Evolutionary conservation across 2,329 filamentous ascomycete species (phyloP), one percentile per base, ranked within the genome.

Genomic region (Onygena corvina): DNA sequence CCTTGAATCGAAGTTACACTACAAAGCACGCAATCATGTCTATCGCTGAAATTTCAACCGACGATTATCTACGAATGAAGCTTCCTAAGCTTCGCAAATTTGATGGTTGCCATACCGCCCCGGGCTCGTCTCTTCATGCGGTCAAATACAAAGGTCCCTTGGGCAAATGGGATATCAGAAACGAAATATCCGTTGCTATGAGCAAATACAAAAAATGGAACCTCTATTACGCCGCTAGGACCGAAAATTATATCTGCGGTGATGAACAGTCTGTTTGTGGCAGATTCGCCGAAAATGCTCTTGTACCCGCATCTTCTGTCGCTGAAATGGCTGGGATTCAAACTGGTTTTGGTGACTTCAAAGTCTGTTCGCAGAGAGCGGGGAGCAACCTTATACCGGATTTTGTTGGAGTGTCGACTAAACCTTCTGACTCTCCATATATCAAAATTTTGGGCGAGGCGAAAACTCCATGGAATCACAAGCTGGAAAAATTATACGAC

Each of bases 401-500:
- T 27, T 40, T 46, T 40, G 50, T 52, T 12, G 50, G 16, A 1
- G n/a, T n/a, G 31, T 49, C n/a, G 14, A 25, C 7, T 44, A 16
- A 21, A 12, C n/a, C 21, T 18, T 34, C 18, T 23, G 20, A 38
- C 16, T 20, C 8, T 6, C 48, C 36, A 4, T 20, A 25, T 2
- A 35, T 54, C 34, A 5, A n/a, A 2, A 6, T 53, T 45, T 29
- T 53, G 8, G 52, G 52, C n/a, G 49, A 53, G 42, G 52, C 50
- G n/a, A 53, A 53, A 25, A 53, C 52, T 2, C 46, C 49, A 1
- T 53, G 52, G 52, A 46, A 46, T 21, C 20, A 35, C n/a, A 14
- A 44, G 11, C 40, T 44, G 6, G 30, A n/a, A 23, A 36, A n/a
- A 29, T 11, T n/a, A 4, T 12, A 9, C 11, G 9, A 7, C 2